Evolutionary conservation across 352 stramenopile species (phyloP), one percentile per base, ranked within the genome.

Genomic region (Globisporangium sylvaticum): DNA sequence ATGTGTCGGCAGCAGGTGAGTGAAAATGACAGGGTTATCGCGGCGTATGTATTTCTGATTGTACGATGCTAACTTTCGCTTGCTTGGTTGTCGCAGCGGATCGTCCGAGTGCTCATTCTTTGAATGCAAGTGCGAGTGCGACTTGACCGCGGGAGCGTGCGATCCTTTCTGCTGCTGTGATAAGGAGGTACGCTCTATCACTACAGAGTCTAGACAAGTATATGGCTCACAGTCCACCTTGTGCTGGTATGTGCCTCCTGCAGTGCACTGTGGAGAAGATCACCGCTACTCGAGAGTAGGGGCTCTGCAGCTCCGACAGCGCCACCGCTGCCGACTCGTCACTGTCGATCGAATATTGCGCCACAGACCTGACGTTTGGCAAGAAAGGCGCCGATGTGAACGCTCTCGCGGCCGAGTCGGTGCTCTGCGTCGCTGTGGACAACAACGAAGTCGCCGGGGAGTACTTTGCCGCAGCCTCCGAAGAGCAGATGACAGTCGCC

Each of bases 91-190:
- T 42, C 10, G 1, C 55, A 68, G 61, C 54, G 27, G 27, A 62
- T 70, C 68, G 24, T 58, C 27, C 22, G 58, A 18, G 6, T 85
- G 77, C 27, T 15, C 48, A 27, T 83, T 74, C 71, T 86, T 80
- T 37, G 73, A 83, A 31, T 86, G 75, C 32, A 27, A 57, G 34
- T 86, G 78, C 50, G 63, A 70, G 32, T 86, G 78, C 55, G 78
- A 86, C 27, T 56, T 86, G 59, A 86, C 78, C 6, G 78, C 78
- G 8, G 75, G 75, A 0, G 71, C 69, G 0, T 86, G 78, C 18
- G 78, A 86, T 58, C 58, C 75, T 10, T 75, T 83, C 60, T 86
- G 75, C 71, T 86, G 78, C 74, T 86, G 78, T 29, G 78, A 86
- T 20, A 48, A 27, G 6, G 78, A 86, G 71, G 77, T 81, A 24